Percentiles rank a stretch among this genome's conserved stretches.
Evolutionary conservation across 176 grass and related monocot genomes (phyloP).

Genomic region (Leersia perrieri): DNA sequence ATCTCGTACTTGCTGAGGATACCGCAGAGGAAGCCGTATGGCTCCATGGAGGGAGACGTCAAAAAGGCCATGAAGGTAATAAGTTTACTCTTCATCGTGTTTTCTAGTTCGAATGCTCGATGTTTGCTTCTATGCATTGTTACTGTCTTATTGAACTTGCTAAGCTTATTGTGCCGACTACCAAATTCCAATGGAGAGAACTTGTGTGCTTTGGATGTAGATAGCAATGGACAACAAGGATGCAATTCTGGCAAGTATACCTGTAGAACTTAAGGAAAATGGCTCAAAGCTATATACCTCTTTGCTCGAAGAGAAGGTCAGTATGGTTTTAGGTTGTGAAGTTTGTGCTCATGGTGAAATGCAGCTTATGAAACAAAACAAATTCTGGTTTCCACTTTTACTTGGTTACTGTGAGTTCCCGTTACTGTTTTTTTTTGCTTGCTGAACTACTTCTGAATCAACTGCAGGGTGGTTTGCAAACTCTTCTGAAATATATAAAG

Average conservation of each 20-base stretch:
- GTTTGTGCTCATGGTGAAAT: background rate
- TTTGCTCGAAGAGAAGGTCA: constrained; percentile 80
- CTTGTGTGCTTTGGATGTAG: constrained; percentile 38
- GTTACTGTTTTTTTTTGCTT: background rate
- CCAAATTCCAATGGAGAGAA: no score
- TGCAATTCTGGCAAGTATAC: constrained; percentile 67
- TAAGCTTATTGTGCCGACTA: background rate
- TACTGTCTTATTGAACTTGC: constrained; percentile 1
- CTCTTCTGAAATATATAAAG: constrained; percentile 69
- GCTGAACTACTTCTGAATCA: constrained; percentile 26
- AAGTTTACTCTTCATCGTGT: background rate
- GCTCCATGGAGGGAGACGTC: constrained; percentile 80
- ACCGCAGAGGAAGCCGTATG: constrained; percentile 92
- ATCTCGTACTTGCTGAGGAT: constrained; percentile 93
- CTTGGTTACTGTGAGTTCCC: background rate
- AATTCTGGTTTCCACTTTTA: background rate
- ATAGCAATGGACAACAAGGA: constrained; percentile 79
- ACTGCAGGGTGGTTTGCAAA: constrained; percentile 76
- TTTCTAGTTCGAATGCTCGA: background rate
- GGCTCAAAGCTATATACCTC: constrained; percentile 70
- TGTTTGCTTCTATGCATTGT: background rate
- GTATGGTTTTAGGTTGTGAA: background rate
- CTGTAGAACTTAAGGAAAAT: constrained; percentile 61
- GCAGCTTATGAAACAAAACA: background rate
- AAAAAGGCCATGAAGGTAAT: constrained; percentile 84